These are phyloP conservation scores for Diaporthe ampelina DNA, from an alignment of 2,329 filamentous ascomycete genomes.

Conservation along the genomic window DNA sequence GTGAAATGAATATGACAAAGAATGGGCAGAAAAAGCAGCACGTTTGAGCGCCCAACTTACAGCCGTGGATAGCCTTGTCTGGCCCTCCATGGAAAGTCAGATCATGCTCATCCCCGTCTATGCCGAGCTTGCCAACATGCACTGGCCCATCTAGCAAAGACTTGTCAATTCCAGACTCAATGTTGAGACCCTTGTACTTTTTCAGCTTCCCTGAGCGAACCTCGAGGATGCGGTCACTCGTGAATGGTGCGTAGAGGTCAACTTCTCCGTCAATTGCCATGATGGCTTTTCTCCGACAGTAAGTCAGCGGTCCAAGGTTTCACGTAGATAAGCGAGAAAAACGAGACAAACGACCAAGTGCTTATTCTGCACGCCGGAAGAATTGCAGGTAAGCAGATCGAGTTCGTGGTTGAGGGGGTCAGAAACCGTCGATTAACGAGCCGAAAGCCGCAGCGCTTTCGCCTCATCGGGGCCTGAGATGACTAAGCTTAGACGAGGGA, in stretches of 20 bases:
- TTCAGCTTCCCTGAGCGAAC: constrained; percentile 71
- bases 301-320: neutral
- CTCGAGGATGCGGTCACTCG: constrained; percentile 66
- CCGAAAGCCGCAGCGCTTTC: neutral
- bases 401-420: no score
- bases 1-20: neutral
- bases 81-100: constrained; percentile 71
- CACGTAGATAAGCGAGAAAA: neutral
- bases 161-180: constrained; percentile 72
- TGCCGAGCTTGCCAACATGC: constrained; percentile 62
- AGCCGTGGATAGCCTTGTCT: constrained; percentile 74
- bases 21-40: neutral
- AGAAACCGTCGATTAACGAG: neutral
- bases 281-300: neutral
- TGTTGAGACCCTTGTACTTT: constrained; percentile 63
- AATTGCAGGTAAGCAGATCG: neutral
- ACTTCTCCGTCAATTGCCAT: constrained; percentile 44
- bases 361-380: neutral
- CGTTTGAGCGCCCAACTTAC: constrained; percentile 52
- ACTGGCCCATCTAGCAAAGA: constrained; percentile 58
- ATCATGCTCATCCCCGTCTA: constrained; percentile 73
- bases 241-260: constrained; percentile 59
- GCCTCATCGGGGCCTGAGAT: neutral
- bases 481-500: neutral
- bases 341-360: neutral